Conservation (phyloP, 345 rosid species). For the Camelina hispida region DNA sequence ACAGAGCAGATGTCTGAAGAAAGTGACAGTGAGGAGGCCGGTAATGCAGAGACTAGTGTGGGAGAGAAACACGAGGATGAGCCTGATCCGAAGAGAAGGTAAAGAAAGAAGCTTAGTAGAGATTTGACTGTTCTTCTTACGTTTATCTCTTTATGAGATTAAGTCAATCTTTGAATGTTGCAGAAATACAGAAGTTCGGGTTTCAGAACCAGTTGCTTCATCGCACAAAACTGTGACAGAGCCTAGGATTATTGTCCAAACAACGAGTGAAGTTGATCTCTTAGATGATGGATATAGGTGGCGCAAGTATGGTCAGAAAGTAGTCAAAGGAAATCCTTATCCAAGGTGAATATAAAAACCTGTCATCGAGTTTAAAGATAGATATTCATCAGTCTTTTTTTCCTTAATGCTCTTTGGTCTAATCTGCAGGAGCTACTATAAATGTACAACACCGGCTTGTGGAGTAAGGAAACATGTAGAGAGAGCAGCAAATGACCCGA, state of each 20-base stretch:
- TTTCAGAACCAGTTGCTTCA: slow-evolving; percentile 53
- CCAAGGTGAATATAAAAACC: slow-evolving; percentile 60
- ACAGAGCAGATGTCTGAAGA: slow-evolving; percentile 56
- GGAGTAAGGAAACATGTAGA: slow-evolving; percentile 91
- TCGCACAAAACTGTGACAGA: slow-evolving; percentile 73
- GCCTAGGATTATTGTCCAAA: slow-evolving; percentile 87
- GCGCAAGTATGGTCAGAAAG: slow-evolving; percentile 97
- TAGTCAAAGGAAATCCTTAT: slow-evolving; percentile 90
- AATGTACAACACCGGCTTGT: slow-evolving; percentile 83
- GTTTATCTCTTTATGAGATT: background rate
- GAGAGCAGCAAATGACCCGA: slow-evolving; percentile 85
- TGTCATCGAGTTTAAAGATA: background rate
- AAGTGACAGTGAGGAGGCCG: slow-evolving; percentile 77
- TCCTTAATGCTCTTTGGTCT: slow-evolving; percentile 12
- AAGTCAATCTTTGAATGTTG: slow-evolving; percentile 25
- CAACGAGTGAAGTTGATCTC: slow-evolving; percentile 92
- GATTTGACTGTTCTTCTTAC: background rate
- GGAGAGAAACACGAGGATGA: slow-evolving; percentile 62
- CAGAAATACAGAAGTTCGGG: slow-evolving; percentile 62
- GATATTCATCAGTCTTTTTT: background rate
- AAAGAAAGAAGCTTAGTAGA: background rate
- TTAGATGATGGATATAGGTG: slow-evolving; percentile 93
- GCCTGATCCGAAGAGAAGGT: slow-evolving; percentile 80
- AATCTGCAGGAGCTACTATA: slow-evolving; percentile 80
- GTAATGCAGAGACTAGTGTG: slow-evolving; percentile 51